A percentile compares a stretch with the other conserved stretches of the same genome.
Conservation (phyloP, 169 alveolate genomes). For the Hammondia hammondi region DNA sequence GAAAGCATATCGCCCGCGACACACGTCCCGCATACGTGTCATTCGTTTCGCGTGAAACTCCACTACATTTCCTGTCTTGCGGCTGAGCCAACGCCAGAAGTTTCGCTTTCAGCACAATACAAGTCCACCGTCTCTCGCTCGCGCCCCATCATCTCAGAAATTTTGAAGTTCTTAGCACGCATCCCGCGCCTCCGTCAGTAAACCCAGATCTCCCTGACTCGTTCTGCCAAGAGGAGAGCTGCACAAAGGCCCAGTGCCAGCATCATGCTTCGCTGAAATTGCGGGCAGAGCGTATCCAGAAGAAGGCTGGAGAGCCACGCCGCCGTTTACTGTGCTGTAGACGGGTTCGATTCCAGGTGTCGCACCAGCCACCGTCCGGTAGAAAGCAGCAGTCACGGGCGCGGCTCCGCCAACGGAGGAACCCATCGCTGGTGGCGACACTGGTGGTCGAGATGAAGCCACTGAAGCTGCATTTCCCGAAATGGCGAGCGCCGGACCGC, state of each 20-base stretch:
- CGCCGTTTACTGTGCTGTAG: background rate
- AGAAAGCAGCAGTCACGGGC: background rate
- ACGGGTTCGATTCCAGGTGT: slow-evolving; percentile 29
- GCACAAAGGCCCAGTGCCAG: background rate
- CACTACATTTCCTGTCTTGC: too few species aligned
- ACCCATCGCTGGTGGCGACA: background rate
- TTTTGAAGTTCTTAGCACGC: background rate
- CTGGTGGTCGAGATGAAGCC: background rate
- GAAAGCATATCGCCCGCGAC: too few species aligned
- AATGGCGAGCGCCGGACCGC: background rate
- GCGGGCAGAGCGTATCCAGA: background rate
- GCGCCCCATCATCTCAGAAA: too few species aligned
- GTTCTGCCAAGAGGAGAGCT: background rate
- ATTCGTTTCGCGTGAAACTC: too few species aligned
- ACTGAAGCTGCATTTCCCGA: background rate
- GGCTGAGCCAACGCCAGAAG: too few species aligned
- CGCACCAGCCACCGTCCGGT: slow-evolving; percentile 2
- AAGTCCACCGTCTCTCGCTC: too few species aligned
- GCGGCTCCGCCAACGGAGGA: background rate
- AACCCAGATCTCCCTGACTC: background rate
- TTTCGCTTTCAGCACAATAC: too few species aligned
- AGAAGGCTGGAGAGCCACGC: background rate
- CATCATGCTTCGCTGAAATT: background rate
- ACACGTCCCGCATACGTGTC: too few species aligned
- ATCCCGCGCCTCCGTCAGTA: background rate